Conservation (phyloP, 148 eudicot genomes). For the Chenopodium album region DNA sequence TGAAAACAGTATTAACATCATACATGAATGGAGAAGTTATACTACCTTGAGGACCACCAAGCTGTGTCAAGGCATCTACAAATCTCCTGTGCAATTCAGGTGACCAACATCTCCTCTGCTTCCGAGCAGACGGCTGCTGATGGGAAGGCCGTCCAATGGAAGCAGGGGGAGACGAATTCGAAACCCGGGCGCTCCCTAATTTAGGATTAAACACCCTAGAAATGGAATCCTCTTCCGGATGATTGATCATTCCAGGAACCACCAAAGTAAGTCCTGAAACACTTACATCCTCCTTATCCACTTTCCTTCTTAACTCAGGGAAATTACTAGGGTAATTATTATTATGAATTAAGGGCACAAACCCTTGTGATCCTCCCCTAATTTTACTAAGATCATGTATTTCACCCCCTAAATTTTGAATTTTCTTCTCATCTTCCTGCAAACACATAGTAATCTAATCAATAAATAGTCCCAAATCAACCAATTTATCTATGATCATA, state of each 20-base stretch:
- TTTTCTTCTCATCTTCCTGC: conserved; percentile 34
- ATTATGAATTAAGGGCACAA: conserved; percentile 37
- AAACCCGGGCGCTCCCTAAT: conserved; percentile 21
- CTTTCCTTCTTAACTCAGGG: conserved; percentile 29
- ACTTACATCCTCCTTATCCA: conserved; percentile 34
- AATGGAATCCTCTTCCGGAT: conserved; percentile 32
- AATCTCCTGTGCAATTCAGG: conserved; percentile 77
- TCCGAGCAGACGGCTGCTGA: conserved; percentile 46
- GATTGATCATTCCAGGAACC: conserved; percentile 37
- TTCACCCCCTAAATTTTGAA: conserved; percentile 15
- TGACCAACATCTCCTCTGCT: conserved; percentile 89
- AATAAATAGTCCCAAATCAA: background rate
- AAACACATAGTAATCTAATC: conserved; percentile 4
- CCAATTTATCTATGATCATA: background rate
- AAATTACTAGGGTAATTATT: conserved; percentile 18
- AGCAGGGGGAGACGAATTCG: conserved; percentile 25
- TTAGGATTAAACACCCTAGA: conserved; percentile 36
- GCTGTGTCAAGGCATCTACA: conserved; percentile 66
- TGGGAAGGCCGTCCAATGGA: conserved; percentile 21
- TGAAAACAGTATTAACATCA: background rate
- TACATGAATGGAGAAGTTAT: background rate
- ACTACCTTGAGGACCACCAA: conserved; percentile 86
- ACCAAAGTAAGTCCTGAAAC: conserved; percentile 45
- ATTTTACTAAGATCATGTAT: conserved; percentile 28
- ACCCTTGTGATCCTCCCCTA: conserved; percentile 25